Evolutionary conservation across 805 yeast genomes (phyloP), one percentile per base, ranked within the genome.

Genomic region (Schwanniomyces pseudopolymorphus): DNA sequence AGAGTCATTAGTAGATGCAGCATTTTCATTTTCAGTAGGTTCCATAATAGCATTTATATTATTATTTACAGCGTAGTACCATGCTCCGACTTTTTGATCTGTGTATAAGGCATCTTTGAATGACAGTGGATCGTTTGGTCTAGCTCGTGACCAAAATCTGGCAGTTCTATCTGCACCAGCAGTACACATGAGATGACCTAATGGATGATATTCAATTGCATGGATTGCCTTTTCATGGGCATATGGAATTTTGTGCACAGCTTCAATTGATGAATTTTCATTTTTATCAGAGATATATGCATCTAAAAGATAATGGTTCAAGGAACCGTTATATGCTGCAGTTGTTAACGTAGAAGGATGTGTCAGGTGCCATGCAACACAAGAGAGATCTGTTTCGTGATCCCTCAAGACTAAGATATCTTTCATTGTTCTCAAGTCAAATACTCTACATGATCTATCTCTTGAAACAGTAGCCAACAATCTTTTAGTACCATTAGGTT

Each of bases 141-240:
- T 77, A 1, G 96, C 86, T 43, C 99, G 75, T 25, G 91, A 83
- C 99, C 99, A 94, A 67, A 95, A 88, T 46, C 97, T 70, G 20
- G 96, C 88, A 4, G 95, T 83, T 60, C 94, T 81, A 65, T 94
- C 99, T 47, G 94, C 89, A 16, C 97, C 92, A 0, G 97, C 98
- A 6, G 97, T 83, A 45, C 95, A 84, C 28, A 94, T 70, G 42
- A 92, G 71, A 66, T 94, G 97, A 3, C 99, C 99, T 56, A 87
- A 72, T 2, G 98, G 98, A 66, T 91, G 97, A 61, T 90, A 94
- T 49, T 91, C 92, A 46, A 94, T 65, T 3, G 96, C 82, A 66
- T 92, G 90, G 43, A 94, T 82, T 3, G 96, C 95, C 69, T 88
- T 87, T 58, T 90, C 97, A 64, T 94, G 99, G 0, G 98, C 99